Conservation (phyloP, 257 asterid species). For the Hygrophila difformis region DNA sequence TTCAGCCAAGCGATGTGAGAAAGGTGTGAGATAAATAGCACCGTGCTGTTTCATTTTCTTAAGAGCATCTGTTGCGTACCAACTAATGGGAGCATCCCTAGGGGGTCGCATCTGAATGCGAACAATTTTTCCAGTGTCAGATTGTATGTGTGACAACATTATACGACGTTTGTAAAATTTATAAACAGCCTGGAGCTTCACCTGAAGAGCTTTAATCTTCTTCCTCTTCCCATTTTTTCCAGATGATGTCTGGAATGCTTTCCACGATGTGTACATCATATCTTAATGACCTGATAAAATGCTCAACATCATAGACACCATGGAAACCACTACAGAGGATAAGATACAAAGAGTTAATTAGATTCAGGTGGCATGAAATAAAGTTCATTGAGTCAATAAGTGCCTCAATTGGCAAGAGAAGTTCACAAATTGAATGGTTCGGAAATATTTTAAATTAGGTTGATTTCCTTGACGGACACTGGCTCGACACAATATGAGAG, state of each 20-base stretch:
- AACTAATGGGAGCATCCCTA: constrained; percentile 90
- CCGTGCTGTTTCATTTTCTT: constrained; percentile 89
- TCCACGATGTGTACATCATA: constrained; percentile 84
- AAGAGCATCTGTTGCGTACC: constrained; percentile 81
- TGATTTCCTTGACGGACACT: not conserved
- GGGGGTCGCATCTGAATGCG: constrained; percentile 71
- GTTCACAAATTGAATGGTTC: constrained; percentile 2
- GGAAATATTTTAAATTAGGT: constrained; percentile 6
- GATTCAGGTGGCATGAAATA: constrained; percentile 8
- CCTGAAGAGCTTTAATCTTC: constrained; percentile 87
- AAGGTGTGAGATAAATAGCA: constrained; percentile 93
- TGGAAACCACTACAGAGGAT: constrained; percentile 66
- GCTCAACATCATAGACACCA: constrained; percentile 89
- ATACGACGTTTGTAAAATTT: constrained; percentile 5
- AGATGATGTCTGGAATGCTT: constrained; percentile 77
- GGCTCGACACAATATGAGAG: too few relatives aligned
- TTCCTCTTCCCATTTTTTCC: constrained; percentile 75
- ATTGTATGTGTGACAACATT: too few relatives aligned
- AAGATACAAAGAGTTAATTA: constrained; percentile 14
- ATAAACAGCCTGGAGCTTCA: constrained; percentile 19
- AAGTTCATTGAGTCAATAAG: constrained; percentile 2
- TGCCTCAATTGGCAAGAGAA: not conserved
- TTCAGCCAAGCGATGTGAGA: constrained; percentile 97
- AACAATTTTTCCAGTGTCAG: constrained; percentile 11
- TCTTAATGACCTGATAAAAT: constrained; percentile 79